Base-by-base conservation (phyloP, 805 yeast species). In the Hanseniaspora guilliermondii region DNA sequence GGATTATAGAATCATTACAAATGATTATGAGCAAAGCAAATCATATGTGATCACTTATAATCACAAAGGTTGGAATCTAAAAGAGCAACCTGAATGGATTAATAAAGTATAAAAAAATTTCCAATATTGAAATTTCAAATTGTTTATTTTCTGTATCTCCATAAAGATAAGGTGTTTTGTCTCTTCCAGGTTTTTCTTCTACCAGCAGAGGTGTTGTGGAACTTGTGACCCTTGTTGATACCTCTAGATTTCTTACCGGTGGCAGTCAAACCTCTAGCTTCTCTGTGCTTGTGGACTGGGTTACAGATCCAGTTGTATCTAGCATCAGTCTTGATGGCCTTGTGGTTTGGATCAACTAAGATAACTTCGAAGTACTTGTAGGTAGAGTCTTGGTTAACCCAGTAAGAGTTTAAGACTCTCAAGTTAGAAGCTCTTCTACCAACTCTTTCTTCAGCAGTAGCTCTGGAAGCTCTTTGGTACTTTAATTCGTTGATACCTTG, bases 251-350 rank as follows among this genome's bases (percentile, higher is more conserved):
- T 85, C 94, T 89, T 93, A 74, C 98, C 98, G 68, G 89, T 82
- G 68, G 96, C 71, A 71, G 98, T 93, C 70, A 93, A 87, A 77
- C 97, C 97, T 84, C 98, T 91, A 70, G 94, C 78, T 80, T 93
- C 98, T 79, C 98, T 88, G 86, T 87, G 97, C 85, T 93, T 93
- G 95, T 93, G 98, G 64, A 93, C 98, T 70, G 98, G 96, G 86
- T 87, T 86, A 73, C 78, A 88, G 77, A 93, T 93, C 98, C 98
- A 93, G 97, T 93, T 93, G 95, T 82, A 82, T 78, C 93, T 83
- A 67, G 98, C 84, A 72, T 89, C 96, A 76, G 95, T 86, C 81
- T 96, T 88, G 83, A 93, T 88, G 66, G 96, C 97, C 79, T 86
- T 85, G 86, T 93, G 98, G 70, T 80, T 79, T 69, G 98, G 98